phyloP scores from a whole-genome alignment of 495 filamentous ascomycete species.

The Penicilliopsis zonata region DNA sequence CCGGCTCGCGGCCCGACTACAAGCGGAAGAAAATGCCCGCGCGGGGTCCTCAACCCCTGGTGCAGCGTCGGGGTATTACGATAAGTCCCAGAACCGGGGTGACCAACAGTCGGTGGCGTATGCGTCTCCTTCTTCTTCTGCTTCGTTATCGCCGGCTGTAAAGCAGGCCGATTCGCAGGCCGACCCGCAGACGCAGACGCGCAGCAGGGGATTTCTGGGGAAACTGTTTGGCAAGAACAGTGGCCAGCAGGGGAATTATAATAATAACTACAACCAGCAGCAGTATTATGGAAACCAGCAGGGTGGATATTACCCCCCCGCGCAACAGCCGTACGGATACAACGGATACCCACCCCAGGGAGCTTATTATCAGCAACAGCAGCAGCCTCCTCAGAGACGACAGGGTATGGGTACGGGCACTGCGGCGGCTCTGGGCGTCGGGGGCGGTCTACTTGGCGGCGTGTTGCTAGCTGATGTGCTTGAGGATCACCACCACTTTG shows the following conservation, averaged over 20 bases:
- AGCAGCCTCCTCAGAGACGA: slow-evolving; percentile 16
- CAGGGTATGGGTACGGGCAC: slow-evolving; percentile 53
- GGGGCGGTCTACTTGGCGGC: slow-evolving; percentile 66
- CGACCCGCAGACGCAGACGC: slow-evolving; percentile 19
- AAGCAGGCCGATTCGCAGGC: no score
- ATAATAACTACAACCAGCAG: slow-evolving; percentile 15
- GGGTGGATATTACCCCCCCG: slow-evolving; percentile 17
- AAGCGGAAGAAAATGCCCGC: slow-evolving; percentile 69
- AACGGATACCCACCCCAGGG: slow-evolving; percentile 30
- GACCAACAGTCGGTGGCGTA: no score
- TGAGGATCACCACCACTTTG: slow-evolving; percentile 43
- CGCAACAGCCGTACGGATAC: slow-evolving; percentile 21
- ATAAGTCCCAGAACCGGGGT: no score
- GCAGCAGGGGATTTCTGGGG: slow-evolving; percentile 31
- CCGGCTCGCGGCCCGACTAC: slow-evolving; percentile 59
- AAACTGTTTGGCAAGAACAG: slow-evolving; percentile 37
- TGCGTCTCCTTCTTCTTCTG: no score
- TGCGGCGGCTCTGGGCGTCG: slow-evolving; percentile 63
- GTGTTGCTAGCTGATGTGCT: slow-evolving; percentile 54
- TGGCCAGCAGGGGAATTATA: slow-evolving; percentile 12
- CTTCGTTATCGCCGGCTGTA: no score
- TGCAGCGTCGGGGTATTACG: slow-evolving; percentile 36
- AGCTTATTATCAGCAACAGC: slow-evolving; percentile 26
- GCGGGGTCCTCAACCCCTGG: slow-evolving; percentile 21
- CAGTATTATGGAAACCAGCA: slow-evolving; percentile 9